These are phyloP conservation scores for Daldinia bambusicola DNA, from an alignment of 495 filamentous ascomycete species.

Conservation along the genomic window DNA sequence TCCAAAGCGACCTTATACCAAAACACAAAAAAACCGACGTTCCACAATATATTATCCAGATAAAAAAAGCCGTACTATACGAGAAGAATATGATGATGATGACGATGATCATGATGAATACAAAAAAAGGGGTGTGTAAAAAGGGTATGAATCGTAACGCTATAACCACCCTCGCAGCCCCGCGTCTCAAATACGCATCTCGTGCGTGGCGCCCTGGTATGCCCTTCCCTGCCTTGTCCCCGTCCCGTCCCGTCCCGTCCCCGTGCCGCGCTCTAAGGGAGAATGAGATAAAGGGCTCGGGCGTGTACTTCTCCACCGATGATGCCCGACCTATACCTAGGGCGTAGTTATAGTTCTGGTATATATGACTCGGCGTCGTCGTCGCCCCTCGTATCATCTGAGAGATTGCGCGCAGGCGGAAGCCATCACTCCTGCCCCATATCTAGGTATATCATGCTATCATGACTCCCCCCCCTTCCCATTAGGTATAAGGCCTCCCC, in stretches of 20 bases:
- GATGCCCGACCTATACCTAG: not conserved
- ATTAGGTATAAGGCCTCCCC: conserved; percentile 11
- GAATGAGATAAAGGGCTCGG: not conserved
- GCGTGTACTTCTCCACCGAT: not conserved
- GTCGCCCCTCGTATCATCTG: conserved; percentile 5
- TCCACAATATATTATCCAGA: conserved; percentile 1
- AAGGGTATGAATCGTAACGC: conserved; percentile 2
- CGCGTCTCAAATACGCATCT: not conserved
- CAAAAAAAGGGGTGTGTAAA: not conserved
- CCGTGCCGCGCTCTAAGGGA: not conserved
- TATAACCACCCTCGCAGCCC: not conserved
- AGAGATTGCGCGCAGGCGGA: conserved; percentile 1
- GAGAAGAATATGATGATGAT: not conserved
- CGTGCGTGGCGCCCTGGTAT: not conserved
- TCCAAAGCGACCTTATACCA: not conserved
- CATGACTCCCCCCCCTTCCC: conserved; percentile 16
- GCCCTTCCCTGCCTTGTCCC: not conserved
- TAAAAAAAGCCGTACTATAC: not conserved
- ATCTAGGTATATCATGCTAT: not conserved
- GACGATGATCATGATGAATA: not conserved
- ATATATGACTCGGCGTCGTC: not conserved
- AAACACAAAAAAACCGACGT: not conserved
- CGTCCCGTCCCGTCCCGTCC: not conserved
- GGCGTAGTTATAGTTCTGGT: too few species aligned
- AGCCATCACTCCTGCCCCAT: not conserved